Conservation (phyloP, 306 rosid species). For the Hylodesmum podocarpum region DNA sequence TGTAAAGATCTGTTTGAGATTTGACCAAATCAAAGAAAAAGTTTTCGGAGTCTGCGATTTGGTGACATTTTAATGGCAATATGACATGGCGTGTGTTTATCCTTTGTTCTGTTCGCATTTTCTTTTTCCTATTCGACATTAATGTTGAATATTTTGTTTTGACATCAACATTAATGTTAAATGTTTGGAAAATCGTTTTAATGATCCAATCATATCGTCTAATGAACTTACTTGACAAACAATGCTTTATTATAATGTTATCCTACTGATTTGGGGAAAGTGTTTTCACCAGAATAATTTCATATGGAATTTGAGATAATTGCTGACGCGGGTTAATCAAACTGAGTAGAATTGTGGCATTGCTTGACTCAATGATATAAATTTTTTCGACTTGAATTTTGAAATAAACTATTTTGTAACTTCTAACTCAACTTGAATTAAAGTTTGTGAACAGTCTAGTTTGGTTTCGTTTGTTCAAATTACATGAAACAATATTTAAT, state of each 20-base stretch:
- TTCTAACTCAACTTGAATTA: no score
- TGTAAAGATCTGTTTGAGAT: conserved; percentile 45
- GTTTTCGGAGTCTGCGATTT: not conserved
- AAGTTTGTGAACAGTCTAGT: no score
- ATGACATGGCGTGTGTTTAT: not conserved
- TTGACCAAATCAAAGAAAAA: conserved; percentile 40
- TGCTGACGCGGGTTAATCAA: no score
- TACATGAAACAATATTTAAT: no score
- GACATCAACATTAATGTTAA: no score
- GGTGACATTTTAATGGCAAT: conserved; percentile 16
- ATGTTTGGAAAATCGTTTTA: not conserved
- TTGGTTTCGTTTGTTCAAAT: no score
- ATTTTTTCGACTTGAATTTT: no score
- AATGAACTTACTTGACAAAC: not conserved
- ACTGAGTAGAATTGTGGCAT: no score
- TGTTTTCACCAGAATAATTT: not conserved
- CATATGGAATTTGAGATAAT: not conserved
- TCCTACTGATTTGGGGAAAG: not conserved
- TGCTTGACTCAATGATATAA: no score
- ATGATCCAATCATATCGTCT: not conserved
- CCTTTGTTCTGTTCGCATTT: conserved; percentile 9
- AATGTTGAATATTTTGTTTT: no score
- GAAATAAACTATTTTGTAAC: no score
- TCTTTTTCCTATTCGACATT: not conserved
- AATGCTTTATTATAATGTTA: not conserved